A percentile compares a stretch with the other conserved stretches of the same genome.
Evolutionary conservation across 306 rosid genomes (phyloP).

Genomic region (Quercus ilex): DNA sequence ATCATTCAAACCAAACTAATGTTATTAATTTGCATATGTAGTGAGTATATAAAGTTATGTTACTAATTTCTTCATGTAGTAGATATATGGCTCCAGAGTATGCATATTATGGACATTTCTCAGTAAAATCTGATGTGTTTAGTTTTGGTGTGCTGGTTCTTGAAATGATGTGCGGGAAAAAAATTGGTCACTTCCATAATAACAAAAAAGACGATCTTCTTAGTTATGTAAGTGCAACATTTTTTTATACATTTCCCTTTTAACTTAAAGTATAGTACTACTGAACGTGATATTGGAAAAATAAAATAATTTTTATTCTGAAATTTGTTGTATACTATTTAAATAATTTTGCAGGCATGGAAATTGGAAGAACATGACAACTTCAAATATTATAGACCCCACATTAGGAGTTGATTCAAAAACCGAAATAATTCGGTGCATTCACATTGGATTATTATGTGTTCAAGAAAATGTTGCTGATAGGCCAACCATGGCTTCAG

Average conservation of each 20-base stretch:
- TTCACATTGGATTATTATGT: conserved; percentile 55
- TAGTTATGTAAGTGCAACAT: conserved; percentile 23
- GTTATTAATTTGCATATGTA: neutral
- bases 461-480: conserved; percentile 36
- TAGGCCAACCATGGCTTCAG: conserved; percentile 45
- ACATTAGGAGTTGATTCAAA: too few species aligned
- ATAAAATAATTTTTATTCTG: too few species aligned
- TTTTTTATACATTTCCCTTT: too few species aligned
- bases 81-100: conserved; percentile 19
- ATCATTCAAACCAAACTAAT: neutral
- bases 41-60: neutral
- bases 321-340: neutral
- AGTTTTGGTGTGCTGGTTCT: neutral
- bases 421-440: conserved; percentile 19
- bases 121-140: neutral
- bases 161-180: conserved; percentile 6
- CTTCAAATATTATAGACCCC: neutral
- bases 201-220: conserved; percentile 22
- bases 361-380: neutral
- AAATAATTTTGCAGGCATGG: conserved; percentile 1
- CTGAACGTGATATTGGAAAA: too few species aligned
- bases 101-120: conserved; percentile 14
- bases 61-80: neutral
- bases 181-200: neutral
- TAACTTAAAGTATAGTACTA: too few species aligned